A percentile compares a stretch with the other conserved stretches of the same genome.
Evolutionary conservation across 2,329 filamentous ascomycete genomes (phyloP).

Genomic region (Colletotrichum horii): DNA sequence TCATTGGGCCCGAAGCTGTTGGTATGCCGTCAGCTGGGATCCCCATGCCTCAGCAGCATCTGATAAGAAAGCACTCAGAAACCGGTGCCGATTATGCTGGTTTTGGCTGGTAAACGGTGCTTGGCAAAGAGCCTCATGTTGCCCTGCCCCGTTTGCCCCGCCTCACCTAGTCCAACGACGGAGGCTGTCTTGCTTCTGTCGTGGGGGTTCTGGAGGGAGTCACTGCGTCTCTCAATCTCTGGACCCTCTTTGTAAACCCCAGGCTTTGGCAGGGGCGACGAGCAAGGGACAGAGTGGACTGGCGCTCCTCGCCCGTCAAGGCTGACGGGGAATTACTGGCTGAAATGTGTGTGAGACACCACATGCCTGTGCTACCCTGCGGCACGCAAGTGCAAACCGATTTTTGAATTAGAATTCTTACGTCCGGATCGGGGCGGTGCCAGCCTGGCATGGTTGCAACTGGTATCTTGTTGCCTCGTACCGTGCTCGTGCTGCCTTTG

Average conservation of each 20-base stretch:
- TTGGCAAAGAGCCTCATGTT: neutral
- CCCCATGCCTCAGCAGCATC: neutral
- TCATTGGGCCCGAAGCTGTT: neutral
- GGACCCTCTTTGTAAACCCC: neutral
- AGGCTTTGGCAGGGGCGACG: neutral
- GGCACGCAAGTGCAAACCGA: neutral
- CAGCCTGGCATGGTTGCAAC: neutral
- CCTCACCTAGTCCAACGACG: neutral
- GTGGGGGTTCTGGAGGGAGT: neutral
- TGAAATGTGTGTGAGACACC: slow-evolving; percentile 5
- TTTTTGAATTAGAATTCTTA: neutral
- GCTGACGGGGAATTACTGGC: neutral
- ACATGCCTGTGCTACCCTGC: slow-evolving; percentile 2
- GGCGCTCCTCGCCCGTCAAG: neutral
- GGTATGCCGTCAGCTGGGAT: neutral
- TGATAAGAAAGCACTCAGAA: neutral
- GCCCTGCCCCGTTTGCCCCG: neutral
- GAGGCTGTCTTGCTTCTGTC: neutral
- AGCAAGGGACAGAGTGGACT: neutral
- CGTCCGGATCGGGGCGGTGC: neutral
- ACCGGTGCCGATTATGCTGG: slow-evolving; percentile 69
- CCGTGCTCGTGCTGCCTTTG: neutral
- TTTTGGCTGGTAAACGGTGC: neutral
- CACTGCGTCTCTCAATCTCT: neutral
- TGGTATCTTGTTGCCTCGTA: neutral